Evolutionary conservation across 176 grass and related monocot genomes (phyloP), one percentile per base, ranked within the genome.

Genomic region (Carex parvula): DNA sequence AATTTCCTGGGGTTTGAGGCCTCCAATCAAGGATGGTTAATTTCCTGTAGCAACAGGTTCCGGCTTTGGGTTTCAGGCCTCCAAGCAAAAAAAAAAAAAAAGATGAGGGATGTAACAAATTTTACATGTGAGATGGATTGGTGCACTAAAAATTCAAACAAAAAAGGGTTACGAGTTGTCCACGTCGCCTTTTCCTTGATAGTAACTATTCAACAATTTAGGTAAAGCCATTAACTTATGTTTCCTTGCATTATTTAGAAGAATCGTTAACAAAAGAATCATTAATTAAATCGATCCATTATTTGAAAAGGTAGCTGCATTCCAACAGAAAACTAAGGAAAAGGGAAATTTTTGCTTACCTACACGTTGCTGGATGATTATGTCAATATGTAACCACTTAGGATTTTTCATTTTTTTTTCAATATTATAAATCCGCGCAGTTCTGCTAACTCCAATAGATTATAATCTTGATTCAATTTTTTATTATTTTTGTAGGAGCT

Each of bases 181-280:
- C 20, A 32, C 29, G 46, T 75, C 71, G 44, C 3, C 72, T 26
- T 55, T 75, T 55, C 20, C 11, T 16, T 53, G 48, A 76, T 76
- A 55, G 46, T 46, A 29, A 76, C 48, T 8, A 13, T 76, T 76
- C 37, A 6, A 22, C 22, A 76, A 55, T 76, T 54, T 76, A 8
- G 20, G 48, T 76, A 55, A 12, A 76, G 20, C 72, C 72, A 76
- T 76, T 52, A 75, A 4, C 44, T 75, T 75, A 3, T 42, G 24
- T 55, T 54, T 76, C 20, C 20, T 76, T 55, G 46, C 48, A 55
- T 76, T 30, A 54, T 76, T 76, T 55, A 54, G 72, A 76, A 76
- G 44, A 32, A 8, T 26, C 26, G 0, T 26, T 26, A 26, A 26
- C 6, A 76, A 76, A 37, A 76, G 5, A 76, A 54, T 22, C 5